Conservation (phyloP, 441 rosid genomes). For the Theobroma grandiflorum region DNA sequence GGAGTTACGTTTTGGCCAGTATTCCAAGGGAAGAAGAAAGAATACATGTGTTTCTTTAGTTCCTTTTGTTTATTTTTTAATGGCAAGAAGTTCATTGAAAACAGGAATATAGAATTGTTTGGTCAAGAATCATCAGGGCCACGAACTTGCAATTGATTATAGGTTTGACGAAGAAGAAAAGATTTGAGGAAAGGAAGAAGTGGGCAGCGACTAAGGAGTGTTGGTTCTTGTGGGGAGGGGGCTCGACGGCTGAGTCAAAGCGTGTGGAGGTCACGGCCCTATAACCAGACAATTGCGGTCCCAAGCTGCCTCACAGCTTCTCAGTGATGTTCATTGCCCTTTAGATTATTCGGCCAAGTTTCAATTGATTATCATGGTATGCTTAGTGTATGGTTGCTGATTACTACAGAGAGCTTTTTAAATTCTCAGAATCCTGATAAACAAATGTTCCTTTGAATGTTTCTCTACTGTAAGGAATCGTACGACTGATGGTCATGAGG, state of each 20-base stretch:
- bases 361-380: too few species aligned
- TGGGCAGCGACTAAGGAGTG: constrained; percentile 12
- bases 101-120: background rate
- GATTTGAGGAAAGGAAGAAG: background rate
- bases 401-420: too few species aligned
- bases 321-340: too few species aligned
- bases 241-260: background rate
- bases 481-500: too few species aligned
- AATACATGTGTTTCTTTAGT: background rate
- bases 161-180: background rate
- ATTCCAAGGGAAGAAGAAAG: background rate
- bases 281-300: background rate
- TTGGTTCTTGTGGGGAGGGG: background rate
- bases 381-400: too few species aligned
- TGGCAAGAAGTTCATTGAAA: background rate
- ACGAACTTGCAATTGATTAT: background rate
- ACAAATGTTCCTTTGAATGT: too few species aligned
- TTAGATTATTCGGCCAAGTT: too few species aligned
- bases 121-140: constrained; percentile 16
- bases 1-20: background rate
- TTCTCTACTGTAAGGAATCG: too few species aligned
- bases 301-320: too few species aligned
- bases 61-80: background rate
- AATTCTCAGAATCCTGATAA: too few species aligned
- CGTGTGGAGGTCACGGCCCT: background rate